These are phyloP conservation scores for Candolleomyces aberdarensis DNA, from an alignment of 768 basidiomycete genomes.

Conservation along the genomic window DNA sequence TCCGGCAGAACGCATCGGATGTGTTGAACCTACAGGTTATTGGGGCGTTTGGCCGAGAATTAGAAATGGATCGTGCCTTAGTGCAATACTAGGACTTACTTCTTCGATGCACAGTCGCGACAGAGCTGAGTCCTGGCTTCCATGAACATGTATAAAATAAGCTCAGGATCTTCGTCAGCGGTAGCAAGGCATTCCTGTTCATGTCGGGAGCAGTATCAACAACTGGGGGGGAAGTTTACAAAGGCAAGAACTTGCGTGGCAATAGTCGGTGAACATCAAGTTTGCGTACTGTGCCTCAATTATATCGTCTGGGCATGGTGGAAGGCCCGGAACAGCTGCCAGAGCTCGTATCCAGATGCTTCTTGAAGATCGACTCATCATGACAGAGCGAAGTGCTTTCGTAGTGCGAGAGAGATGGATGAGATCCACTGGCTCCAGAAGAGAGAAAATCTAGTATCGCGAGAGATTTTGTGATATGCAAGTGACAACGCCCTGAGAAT, in stretches of 20 bases:
- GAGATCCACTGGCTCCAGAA: slow-evolving; percentile 32
- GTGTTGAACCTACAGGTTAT: background rate
- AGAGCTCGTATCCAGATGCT: slow-evolving; percentile 7
- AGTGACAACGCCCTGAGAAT: background rate
- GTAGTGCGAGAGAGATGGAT: slow-evolving; percentile 36
- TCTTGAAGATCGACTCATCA: slow-evolving; percentile 16
- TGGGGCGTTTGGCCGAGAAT: background rate
- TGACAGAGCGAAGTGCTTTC: slow-evolving; percentile 24
- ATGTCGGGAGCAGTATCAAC: background rate
- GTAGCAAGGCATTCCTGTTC: slow-evolving; percentile 14
- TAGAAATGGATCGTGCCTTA: background rate
- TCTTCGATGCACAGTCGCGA: slow-evolving; percentile 23
- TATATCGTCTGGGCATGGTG: slow-evolving; percentile 12
- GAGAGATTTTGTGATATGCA: background rate
- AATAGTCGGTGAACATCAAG: slow-evolving; percentile 11
- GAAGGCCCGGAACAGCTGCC: slow-evolving; percentile 9
- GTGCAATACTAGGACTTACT: slow-evolving; percentile 15
- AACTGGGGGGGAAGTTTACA: background rate
- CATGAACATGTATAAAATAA: slow-evolving; percentile 31
- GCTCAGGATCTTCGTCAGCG: slow-evolving; percentile 25
- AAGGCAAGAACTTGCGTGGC: slow-evolving; percentile 11
- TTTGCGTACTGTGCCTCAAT: slow-evolving; percentile 12
- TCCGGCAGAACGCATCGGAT: too few relatives aligned
- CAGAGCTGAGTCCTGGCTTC: slow-evolving; percentile 30
- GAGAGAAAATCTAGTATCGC: slow-evolving; percentile 28